phyloP scores from a whole-genome alignment of 345 rosid species.

The Raphanus raphanistrum region DNA sequence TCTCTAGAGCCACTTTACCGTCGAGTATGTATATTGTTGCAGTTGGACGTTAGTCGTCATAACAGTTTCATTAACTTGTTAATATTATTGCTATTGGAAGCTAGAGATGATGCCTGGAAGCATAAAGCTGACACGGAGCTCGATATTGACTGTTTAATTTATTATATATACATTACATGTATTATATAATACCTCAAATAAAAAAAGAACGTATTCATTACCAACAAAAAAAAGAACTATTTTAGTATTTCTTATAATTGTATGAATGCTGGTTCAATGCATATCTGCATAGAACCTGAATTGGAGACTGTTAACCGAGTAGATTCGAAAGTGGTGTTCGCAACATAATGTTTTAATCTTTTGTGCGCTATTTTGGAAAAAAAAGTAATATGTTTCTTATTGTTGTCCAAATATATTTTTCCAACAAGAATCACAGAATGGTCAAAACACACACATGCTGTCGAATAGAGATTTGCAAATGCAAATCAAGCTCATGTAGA shows the following conservation, averaged over 20 bases:
- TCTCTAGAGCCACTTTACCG: not conserved
- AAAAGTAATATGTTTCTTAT: not conserved
- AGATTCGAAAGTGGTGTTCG: not conserved
- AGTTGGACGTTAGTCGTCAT: constrained; percentile 26
- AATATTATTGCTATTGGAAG: not conserved
- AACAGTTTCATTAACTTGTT: constrained; percentile 17
- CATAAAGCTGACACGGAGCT: constrained; percentile 30
- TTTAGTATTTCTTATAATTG: not conserved
- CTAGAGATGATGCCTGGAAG: constrained; percentile 22
- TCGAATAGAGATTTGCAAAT: not conserved
- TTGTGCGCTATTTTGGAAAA: not conserved
- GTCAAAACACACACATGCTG: not conserved
- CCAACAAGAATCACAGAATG: not conserved
- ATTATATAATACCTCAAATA: not conserved
- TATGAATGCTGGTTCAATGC: not conserved
- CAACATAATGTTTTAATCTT: not conserved
- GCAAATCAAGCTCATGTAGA: not conserved
- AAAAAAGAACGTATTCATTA: not conserved
- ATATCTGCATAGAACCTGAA: not conserved
- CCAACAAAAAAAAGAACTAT: not conserved
- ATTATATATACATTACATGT: not conserved
- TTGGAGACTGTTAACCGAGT: not conserved
- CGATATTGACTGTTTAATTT: constrained; percentile 24
- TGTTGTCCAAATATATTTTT: not conserved
- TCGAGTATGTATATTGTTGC: constrained; percentile 15